Evolutionary conservation across 2,329 filamentous ascomycete genomes (phyloP), one percentile per base, ranked within the genome.

Genomic region (Alternaria sp.): DNA sequence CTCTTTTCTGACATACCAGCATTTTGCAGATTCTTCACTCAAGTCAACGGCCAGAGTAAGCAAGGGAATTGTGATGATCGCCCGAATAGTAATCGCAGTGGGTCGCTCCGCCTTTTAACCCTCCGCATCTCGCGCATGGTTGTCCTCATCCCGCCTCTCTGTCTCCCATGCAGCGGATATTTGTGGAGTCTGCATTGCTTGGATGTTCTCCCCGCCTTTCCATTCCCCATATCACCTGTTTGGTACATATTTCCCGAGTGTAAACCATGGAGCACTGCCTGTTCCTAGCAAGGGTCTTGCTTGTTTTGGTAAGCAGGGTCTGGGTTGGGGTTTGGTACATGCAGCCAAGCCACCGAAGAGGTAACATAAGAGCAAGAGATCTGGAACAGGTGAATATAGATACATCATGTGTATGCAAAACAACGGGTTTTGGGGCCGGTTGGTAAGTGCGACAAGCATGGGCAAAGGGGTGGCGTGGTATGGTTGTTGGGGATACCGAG

Each of bases 341-440:
- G 46, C 46, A 50, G 46, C 20, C 22, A 50, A 34, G 46, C 20
- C 22, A 50, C 22, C 30, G 32, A 11, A 43, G 40, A 25, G 20
- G 40, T 25, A 50, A 38, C 20, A 32, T n/a, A 36, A 12, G 34
- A 14, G 25, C 46, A 14, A 38, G 46, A 38, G 3, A 50, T 38
- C 14, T 22, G 32, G 46, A 50, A 36, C 10, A 50, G 16, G 32
- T 38, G 30, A 32, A 14, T 36, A 27, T 36, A 25, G 34, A 38
- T 50, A 25, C 46, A 50, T 36, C 46, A 50, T 50, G 46, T 8
- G n/a, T 38, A 32, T 14, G 30, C 30, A 50, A 36, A 27, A 50
- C 2, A 20, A 38, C 20, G 46, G 46, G 18, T 36, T 16, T 36
- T n/a, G 32, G 46, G 46, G 46, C 46, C 46, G 46, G 40, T 25